Evolutionary conservation across 2,329 filamentous ascomycete genomes (phyloP).

Genomic region (Botryotinia convoluta): DNA sequence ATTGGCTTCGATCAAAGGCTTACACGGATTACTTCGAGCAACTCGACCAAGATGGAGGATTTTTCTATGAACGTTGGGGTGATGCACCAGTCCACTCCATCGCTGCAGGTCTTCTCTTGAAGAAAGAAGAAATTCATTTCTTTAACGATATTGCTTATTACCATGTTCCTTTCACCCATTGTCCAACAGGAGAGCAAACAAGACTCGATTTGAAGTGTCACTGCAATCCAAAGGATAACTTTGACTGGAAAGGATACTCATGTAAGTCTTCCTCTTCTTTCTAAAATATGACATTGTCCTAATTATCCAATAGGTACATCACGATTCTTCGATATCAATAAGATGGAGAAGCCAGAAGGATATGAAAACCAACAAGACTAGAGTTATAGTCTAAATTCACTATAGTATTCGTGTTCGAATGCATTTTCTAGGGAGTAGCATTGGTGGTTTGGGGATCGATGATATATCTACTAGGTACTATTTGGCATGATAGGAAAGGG

Average conservation of each 20-base stretch:
- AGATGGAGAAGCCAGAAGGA: slow-evolving; percentile 77
- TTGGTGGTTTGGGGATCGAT: slow-evolving; percentile 3
- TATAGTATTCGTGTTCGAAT: slow-evolving; percentile 20
- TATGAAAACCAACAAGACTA: slow-evolving; percentile 69
- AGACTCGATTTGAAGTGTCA: slow-evolving; percentile 84
- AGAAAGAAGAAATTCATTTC: slow-evolving; percentile 95
- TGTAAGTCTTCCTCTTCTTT: slow-evolving; percentile 60
- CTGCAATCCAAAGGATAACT: slow-evolving; percentile 95
- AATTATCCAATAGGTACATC: slow-evolving; percentile 63
- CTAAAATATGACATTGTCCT: slow-evolving; percentile 21
- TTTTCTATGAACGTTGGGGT: slow-evolving; percentile 99
- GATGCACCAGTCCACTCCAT: slow-evolving; percentile 99
- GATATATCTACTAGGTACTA: slow-evolving; percentile 21
- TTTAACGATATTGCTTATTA: slow-evolving; percentile 99
- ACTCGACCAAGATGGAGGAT: slow-evolving; percentile 87
- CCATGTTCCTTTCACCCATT: slow-evolving; percentile 97
- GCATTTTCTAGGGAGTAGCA: slow-evolving; percentile 13
- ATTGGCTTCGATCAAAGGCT: slow-evolving; percentile 86
- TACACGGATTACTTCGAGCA: slow-evolving; percentile 90
- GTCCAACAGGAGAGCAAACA: slow-evolving; percentile 83
- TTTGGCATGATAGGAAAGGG: slow-evolving; percentile 28
- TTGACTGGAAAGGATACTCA: slow-evolving; percentile 98
- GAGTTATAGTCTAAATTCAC: slow-evolving; percentile 17
- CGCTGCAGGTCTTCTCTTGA: slow-evolving; percentile 78
- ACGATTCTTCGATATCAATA: slow-evolving; percentile 80